Percentiles rank a stretch among this genome's conserved stretches.
These are phyloP conservation scores for Aegilops tauschii DNA, from an alignment of 176 grass and related monocot genomes.

Conservation along the genomic window DNA sequence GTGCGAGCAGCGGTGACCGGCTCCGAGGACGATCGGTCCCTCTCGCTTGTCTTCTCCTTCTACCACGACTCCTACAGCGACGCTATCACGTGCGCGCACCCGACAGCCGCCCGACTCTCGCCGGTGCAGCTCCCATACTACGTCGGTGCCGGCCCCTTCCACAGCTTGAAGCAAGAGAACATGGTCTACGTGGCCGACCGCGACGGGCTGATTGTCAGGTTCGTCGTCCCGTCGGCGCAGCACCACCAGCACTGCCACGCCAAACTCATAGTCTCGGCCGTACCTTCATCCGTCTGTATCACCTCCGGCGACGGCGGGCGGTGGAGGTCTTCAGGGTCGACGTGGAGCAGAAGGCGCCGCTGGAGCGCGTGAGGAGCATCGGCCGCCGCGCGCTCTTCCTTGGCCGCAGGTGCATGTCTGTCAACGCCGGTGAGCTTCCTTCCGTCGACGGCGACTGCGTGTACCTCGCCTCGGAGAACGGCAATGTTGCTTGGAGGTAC, in stretches of 20 bases:
- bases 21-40: background rate
- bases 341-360: background rate
- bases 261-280: background rate
- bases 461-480: background rate
- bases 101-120: background rate
- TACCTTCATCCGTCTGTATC: background rate
- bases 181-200: background rate
- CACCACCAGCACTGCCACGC: background rate
- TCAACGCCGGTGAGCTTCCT: background rate
- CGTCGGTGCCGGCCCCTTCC: background rate
- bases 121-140: background rate
- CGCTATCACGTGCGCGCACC: background rate
- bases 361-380: background rate
- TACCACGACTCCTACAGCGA: background rate
- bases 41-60: background rate
- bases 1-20: background rate
- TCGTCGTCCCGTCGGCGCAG: background rate
- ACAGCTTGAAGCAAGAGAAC: background rate
- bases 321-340: background rate
- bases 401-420: background rate
- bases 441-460: background rate
- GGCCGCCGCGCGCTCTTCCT: background rate
- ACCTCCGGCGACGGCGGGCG: background rate
- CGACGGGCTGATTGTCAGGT: background rate
- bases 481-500: background rate